phyloP scores from a whole-genome alignment of 805 yeast species.

The Naumovozyma castellii region DNA sequence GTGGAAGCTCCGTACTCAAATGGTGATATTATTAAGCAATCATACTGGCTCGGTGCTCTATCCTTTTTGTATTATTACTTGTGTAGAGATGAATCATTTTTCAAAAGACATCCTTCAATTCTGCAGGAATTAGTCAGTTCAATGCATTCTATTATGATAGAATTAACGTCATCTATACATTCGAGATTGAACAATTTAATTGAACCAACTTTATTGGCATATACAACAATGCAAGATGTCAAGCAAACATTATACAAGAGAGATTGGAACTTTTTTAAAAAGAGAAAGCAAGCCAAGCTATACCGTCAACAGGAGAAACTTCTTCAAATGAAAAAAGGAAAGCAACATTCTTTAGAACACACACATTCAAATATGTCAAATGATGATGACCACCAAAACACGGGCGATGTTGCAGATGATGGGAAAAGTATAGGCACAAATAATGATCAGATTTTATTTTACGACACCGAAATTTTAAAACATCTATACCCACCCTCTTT shows the following conservation, averaged over 20 bases:
- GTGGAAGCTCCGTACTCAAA: slow-evolving; percentile 3
- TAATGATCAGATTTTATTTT: slow-evolving; percentile 26
- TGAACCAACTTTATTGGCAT: slow-evolving; percentile 63
- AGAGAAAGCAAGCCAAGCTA: slow-evolving; percentile 26
- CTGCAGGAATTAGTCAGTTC: slow-evolving; percentile 50
- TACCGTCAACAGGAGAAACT: slow-evolving; percentile 6
- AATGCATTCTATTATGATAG: slow-evolving; percentile 53
- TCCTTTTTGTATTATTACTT: slow-evolving; percentile 73
- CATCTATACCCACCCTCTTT: slow-evolving; percentile 82
- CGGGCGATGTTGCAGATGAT: slow-evolving; percentile 1
- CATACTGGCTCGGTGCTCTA: slow-evolving; percentile 82
- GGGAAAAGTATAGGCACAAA: not conserved
- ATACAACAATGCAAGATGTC: slow-evolving; percentile 74
- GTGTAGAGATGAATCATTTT: slow-evolving; percentile 53
- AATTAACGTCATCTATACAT: slow-evolving; percentile 56
- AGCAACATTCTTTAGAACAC: slow-evolving; percentile 18
- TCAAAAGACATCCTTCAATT: slow-evolving; percentile 44
- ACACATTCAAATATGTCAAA: slow-evolving; percentile 17
- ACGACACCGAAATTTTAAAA: slow-evolving; percentile 63
- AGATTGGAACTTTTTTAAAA: slow-evolving; percentile 53
- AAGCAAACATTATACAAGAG: slow-evolving; percentile 67
- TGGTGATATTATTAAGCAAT: slow-evolving; percentile 60
- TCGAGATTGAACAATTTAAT: slow-evolving; percentile 46
- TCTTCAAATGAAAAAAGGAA: slow-evolving; percentile 4
- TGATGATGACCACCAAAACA: slow-evolving; percentile 6